Conservation (phyloP, 306 rosid species). For the Lathyrus oleraceus region DNA sequence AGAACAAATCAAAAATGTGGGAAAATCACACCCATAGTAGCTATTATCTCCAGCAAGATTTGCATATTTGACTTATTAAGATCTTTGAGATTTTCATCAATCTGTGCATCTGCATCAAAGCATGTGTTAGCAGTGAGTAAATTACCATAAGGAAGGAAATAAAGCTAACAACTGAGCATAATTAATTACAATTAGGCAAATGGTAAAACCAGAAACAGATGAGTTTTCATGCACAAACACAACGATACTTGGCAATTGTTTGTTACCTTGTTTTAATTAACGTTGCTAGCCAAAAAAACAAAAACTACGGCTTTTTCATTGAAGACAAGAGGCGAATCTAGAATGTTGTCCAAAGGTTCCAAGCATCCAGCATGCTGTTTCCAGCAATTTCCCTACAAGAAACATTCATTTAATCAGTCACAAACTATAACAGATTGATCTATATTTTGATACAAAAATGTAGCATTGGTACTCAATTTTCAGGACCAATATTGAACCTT, state of each 20-base stretch:
- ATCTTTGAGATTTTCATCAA: conserved; percentile 37
- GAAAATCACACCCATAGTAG: conserved; percentile 45
- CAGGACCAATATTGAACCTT: not conserved
- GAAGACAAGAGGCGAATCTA: conserved; percentile 60
- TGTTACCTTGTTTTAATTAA: conserved; percentile 19
- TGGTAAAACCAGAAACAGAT: not conserved
- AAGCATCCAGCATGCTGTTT: conserved; percentile 71
- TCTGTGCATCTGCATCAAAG: conserved; percentile 49
- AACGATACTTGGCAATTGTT: conserved; percentile 7
- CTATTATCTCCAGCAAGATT: conserved; percentile 38
- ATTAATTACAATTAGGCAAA: not conserved
- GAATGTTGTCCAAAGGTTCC: conserved; percentile 65
- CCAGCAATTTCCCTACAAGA: conserved; percentile 74
- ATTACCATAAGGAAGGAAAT: not conserved
- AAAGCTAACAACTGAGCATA: conserved; percentile 13
- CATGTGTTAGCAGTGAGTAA: conserved; percentile 4
- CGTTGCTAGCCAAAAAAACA: conserved; percentile 16
- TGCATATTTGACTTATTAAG: conserved; percentile 47
- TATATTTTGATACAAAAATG: conserved; percentile 9
- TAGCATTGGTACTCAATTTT: not conserved
- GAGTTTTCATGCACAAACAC: not conserved
- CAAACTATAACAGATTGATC: not conserved
- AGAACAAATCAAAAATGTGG: conserved; percentile 38
- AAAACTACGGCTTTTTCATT: conserved; percentile 41
- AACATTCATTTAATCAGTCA: conserved; percentile 26